Conservation (phyloP, 2,329 filamentous ascomycete species). For the Clonostachys rosea region DNA sequence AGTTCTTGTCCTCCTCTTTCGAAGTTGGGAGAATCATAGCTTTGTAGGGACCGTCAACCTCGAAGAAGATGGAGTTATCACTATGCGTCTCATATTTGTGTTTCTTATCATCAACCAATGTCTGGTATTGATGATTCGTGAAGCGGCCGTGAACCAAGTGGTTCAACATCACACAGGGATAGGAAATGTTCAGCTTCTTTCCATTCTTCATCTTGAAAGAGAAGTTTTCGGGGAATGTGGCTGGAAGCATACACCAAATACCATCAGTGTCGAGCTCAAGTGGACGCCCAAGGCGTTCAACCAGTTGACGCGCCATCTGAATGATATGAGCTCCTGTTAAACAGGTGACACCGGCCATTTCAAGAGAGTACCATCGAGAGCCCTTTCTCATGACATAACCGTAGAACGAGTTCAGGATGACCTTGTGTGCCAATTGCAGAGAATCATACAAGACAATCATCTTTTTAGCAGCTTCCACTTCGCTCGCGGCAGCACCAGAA, state of each 20-base stretch:
- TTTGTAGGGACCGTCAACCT: slow-evolving; percentile 95
- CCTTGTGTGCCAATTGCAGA: slow-evolving; percentile 93
- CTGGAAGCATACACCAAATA: slow-evolving; percentile 99
- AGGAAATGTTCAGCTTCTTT: slow-evolving; percentile 95
- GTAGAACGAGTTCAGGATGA: slow-evolving; percentile 98
- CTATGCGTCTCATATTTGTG: slow-evolving; percentile 96
- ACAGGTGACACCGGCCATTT: slow-evolving; percentile 98
- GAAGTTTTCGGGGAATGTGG: slow-evolving; percentile 95
- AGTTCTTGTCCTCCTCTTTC: slow-evolving; percentile 98
- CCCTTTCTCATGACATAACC: slow-evolving; percentile 99
- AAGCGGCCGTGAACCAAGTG: slow-evolving; percentile 92
- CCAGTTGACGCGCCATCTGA: slow-evolving; percentile 88
- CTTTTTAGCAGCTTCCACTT: slow-evolving; percentile 94
- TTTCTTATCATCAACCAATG: slow-evolving; percentile 69
- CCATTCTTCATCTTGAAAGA: slow-evolving; percentile 90
- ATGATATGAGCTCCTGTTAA: slow-evolving; percentile 95
- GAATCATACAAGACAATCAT: slow-evolving; percentile 98
- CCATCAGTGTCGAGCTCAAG: slow-evolving; percentile 96
- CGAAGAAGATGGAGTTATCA: slow-evolving; percentile 99
- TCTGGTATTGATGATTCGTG: slow-evolving; percentile 97
- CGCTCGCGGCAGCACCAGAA: slow-evolving; percentile 67
- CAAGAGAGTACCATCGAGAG: slow-evolving; percentile 97
- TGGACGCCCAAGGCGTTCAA: slow-evolving; percentile 88
- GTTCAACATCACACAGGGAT: slow-evolving; percentile 98
- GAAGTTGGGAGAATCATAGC: slow-evolving; percentile 97